phyloP scores from a whole-genome alignment of 1,284 basidiomycete species.

The Anthracocystis walkeri region DNA sequence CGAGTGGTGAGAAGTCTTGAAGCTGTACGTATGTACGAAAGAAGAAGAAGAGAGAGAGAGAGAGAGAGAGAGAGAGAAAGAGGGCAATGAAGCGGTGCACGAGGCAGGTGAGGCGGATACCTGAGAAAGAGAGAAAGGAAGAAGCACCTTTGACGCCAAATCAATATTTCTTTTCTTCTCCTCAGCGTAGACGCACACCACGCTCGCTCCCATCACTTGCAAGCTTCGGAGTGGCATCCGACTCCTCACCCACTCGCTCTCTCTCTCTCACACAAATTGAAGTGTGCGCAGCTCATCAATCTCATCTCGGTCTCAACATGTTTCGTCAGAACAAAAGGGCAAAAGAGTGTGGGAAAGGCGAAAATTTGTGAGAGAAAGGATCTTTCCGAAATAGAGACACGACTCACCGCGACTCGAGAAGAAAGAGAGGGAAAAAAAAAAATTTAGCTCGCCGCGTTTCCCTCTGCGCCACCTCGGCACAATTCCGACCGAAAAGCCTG shows the following conservation, averaged over 20 bases:
- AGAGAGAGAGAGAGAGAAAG: not conserved
- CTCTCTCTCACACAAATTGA: not conserved
- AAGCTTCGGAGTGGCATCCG: not conserved
- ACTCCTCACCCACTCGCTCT: not conserved
- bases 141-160: constrained; percentile 2
- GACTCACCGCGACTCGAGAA: constrained; percentile 4
- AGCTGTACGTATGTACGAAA: not conserved
- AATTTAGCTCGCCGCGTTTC: constrained; percentile 12
- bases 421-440: constrained; percentile 5
- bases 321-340: not conserved
- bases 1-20: not conserved
- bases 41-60: not conserved
- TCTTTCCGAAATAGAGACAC: constrained; percentile 6
- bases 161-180: not conserved
- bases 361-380: constrained; percentile 4
- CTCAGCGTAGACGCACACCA: not conserved
- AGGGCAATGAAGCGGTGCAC: constrained; percentile 22
- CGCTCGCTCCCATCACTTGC: not conserved
- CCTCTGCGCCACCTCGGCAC: constrained; percentile 3
- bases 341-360: constrained; percentile 1
- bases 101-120: constrained; percentile 38
- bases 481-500: constrained; percentile 4
- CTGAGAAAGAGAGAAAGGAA: constrained; percentile 33
- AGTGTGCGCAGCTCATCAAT: not conserved
- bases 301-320: not conserved